A percentile compares a stretch with the other conserved stretches of the same genome.
Evolutionary conservation across 805 yeast genomes (phyloP).

Genomic region (Nakazawaea ernobii): DNA sequence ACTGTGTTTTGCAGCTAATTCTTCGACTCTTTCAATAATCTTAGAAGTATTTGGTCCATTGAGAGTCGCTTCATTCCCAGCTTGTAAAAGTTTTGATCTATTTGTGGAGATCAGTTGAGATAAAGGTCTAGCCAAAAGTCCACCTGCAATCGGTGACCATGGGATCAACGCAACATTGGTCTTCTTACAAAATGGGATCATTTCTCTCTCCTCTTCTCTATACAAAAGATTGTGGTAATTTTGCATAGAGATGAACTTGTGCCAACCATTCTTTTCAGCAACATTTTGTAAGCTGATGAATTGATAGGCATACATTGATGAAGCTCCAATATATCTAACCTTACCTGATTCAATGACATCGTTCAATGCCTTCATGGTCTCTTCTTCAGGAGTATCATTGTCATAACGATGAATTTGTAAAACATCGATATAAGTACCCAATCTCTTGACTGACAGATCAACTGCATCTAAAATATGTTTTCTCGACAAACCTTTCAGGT

Average conservation of each 20-base stretch:
- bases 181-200: slow-evolving; percentile 46
- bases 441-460: slow-evolving; percentile 31
- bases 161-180: slow-evolving; percentile 52
- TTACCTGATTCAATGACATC: slow-evolving; percentile 41
- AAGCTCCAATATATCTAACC: slow-evolving; percentile 55
- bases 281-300: slow-evolving; percentile 46
- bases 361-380: slow-evolving; percentile 51
- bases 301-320: slow-evolving; percentile 50
- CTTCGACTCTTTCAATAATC: slow-evolving; percentile 48
- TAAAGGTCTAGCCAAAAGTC: slow-evolving; percentile 20
- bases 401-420: slow-evolving; percentile 55
- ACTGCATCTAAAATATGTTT: slow-evolving; percentile 43
- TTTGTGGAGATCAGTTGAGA: neutral
- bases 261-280: slow-evolving; percentile 53
- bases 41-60: slow-evolving; percentile 19
- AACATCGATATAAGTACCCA: slow-evolving; percentile 49
- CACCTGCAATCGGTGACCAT: slow-evolving; percentile 58
- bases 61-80: neutral
- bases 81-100: neutral
- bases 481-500: slow-evolving; percentile 34
- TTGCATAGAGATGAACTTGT: slow-evolving; percentile 54
- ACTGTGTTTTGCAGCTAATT: slow-evolving; percentile 38
- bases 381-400: slow-evolving; percentile 38
- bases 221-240: slow-evolving; percentile 47
- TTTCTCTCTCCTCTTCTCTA: slow-evolving; percentile 60